These are phyloP conservation scores for Gelatoporia subvermispora DNA, from an alignment of 768 basidiomycete genomes.

Conservation along the genomic window DNA sequence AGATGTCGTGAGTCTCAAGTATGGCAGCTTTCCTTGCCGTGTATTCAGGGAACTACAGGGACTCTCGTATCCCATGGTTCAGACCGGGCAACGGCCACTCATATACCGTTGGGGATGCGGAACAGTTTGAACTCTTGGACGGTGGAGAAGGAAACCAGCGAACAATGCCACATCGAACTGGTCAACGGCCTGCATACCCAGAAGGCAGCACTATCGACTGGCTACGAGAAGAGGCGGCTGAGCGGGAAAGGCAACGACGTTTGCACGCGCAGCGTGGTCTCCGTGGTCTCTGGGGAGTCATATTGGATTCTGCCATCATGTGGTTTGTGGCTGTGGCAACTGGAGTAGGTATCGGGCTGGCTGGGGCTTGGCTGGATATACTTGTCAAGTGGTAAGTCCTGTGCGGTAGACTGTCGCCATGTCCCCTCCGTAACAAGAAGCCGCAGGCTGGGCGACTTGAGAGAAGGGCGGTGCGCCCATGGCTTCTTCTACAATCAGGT, in stretches of 20 bases:
- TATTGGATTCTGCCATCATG: conserved; percentile 52
- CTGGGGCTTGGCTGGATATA: conserved; percentile 70
- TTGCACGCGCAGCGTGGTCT: conserved; percentile 49
- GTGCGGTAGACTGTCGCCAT: neutral
- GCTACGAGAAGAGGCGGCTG: conserved; percentile 59
- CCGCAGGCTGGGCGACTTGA: conserved; percentile 60
- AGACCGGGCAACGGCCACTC: neutral
- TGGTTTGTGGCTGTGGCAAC: conserved; percentile 68
- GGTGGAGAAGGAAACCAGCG: conserved; percentile 2
- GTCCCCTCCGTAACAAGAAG: neutral
- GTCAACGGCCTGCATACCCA: conserved; percentile 30
- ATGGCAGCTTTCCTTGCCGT: neutral
- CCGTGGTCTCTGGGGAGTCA: conserved; percentile 49
- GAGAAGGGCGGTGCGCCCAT: conserved; percentile 63
- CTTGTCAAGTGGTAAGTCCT: conserved; percentile 62
- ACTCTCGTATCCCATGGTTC: conserved; percentile 10
- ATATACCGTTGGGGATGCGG: conserved; percentile 11
- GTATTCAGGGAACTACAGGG: neutral
- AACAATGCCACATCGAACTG: neutral
- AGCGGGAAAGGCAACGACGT: conserved; percentile 50
- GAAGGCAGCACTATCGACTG: conserved; percentile 68
- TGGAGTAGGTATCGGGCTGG: conserved; percentile 61
- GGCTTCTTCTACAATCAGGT: conserved; percentile 72
- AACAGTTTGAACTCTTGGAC: conserved; percentile 20
- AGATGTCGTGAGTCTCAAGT: conserved; percentile 6